These are phyloP conservation scores for Guillardia theta DNA, from an alignment of 78 protist species.

Conservation along the genomic window DNA sequence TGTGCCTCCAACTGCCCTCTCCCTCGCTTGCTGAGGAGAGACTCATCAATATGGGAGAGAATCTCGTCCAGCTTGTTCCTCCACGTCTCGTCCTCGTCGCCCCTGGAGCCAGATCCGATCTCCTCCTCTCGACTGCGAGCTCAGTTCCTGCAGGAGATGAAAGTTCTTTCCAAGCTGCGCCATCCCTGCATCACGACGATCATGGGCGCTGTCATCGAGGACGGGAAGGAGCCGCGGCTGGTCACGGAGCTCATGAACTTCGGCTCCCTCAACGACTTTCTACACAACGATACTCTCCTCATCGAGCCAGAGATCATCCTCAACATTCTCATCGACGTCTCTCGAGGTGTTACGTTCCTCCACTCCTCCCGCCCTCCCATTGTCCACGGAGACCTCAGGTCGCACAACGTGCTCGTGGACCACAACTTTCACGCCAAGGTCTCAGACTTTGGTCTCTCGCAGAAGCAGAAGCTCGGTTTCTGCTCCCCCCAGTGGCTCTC, in stretches of 20 bases:
- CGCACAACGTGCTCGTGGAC: not conserved
- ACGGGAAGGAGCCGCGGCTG: not conserved
- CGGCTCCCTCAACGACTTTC: not conserved
- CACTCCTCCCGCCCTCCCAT: not conserved
- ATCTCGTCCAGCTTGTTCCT: too few relatives aligned
- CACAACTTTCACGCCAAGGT: not conserved
- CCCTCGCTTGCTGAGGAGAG: too few relatives aligned
- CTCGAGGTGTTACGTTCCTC: not conserved
- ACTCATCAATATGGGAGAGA: too few relatives aligned
- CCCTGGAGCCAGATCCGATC: too few relatives aligned
- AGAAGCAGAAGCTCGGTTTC: not conserved
- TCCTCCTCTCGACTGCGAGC: too few relatives aligned
- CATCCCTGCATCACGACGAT: constrained; percentile 2
- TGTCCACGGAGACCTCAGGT: constrained; percentile 8
- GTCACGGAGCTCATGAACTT: not conserved
- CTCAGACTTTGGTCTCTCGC: not conserved
- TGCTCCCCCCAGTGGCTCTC: too few relatives aligned
- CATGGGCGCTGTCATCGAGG: not conserved
- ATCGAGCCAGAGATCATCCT: not conserved
- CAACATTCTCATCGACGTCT: not conserved
- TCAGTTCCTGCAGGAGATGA: not conserved
- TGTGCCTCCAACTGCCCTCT: too few relatives aligned
- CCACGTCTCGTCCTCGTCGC: too few relatives aligned
- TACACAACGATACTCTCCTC: not conserved
- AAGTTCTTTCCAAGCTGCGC: not conserved